A percentile compares a stretch with the other conserved stretches of the same genome.
These are phyloP conservation scores for Lasiodiplodia sp. DNA, from an alignment of 2,329 filamentous ascomycete genomes.

Conservation along the genomic window DNA sequence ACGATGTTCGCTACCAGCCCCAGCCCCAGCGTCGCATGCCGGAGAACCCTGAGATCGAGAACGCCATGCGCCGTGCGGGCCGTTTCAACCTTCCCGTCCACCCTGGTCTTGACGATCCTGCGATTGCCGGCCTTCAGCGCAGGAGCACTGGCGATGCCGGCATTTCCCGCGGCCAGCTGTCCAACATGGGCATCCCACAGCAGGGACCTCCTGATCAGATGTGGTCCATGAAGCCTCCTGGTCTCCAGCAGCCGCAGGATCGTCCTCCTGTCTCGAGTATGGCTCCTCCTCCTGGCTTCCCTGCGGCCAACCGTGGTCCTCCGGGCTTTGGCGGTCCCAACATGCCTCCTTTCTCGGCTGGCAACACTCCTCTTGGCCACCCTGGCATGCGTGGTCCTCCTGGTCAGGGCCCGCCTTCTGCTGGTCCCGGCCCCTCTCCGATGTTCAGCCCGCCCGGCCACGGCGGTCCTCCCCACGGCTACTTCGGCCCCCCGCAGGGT, in stretches of 20 bases:
- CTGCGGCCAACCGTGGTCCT: conserved; percentile 24
- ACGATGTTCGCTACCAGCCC: conserved; percentile 26
- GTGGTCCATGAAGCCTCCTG: conserved; percentile 29
- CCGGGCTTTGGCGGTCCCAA: conserved; percentile 25
- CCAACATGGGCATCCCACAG: conserved; percentile 52
- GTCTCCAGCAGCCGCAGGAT: conserved; percentile 23
- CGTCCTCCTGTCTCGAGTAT: conserved; percentile 25
- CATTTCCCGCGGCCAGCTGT: conserved; percentile 42
- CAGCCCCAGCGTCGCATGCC: conserved; percentile 38
- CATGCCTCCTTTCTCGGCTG: conserved; percentile 40
- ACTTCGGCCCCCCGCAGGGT: conserved; percentile 19
- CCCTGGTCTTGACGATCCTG: conserved; percentile 39
- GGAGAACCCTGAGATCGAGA: conserved; percentile 41
- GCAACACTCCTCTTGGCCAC: conserved; percentile 48
- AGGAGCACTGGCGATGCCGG: conserved; percentile 44
- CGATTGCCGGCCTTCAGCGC: conserved; percentile 43
- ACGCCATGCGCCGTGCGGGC: conserved; percentile 39
- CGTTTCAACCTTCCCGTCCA: conserved; percentile 36
- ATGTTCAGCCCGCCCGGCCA: conserved; percentile 25
- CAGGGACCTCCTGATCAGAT: conserved; percentile 43
- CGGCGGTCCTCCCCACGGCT: conserved; percentile 18
- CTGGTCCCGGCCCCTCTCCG: conserved; percentile 12
- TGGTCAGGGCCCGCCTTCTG: conserved; percentile 33
- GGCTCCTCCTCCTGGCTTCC: conserved; percentile 26
- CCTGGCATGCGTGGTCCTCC: conserved; percentile 42